Evolutionary conservation across 164 flowering plant genomes (phyloP).

Genomic region (Vitis vinifera): ASM3070453v1 NC_081813.1:174501-175000

Average conservation of each 20-base stretch:
- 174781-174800: too few relatives aligned
- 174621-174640: constrained; percentile 46
- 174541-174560: constrained; percentile 77
- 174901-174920: constrained; percentile 5
- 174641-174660: constrained; percentile 65
- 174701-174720: neutral
- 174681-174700: constrained; percentile 85
- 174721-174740: neutral
- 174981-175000: constrained; percentile 50
- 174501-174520: neutral
- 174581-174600: constrained; percentile 75
- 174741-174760: neutral
- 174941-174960: constrained; percentile 75
- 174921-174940: constrained; percentile 70
- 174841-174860: neutral
- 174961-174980: constrained; percentile 74
- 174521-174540: constrained; percentile 72
- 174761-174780: too few relatives aligned
- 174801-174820: neutral
- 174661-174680: constrained; percentile 79
- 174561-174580: constrained; percentile 74
- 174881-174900: neutral
- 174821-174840: neutral
- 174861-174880: neutral
- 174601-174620: constrained; percentile 54